These are phyloP conservation scores for Mycena pura DNA, from an alignment of 768 basidiomycete genomes.

Conservation along the genomic window DNA sequence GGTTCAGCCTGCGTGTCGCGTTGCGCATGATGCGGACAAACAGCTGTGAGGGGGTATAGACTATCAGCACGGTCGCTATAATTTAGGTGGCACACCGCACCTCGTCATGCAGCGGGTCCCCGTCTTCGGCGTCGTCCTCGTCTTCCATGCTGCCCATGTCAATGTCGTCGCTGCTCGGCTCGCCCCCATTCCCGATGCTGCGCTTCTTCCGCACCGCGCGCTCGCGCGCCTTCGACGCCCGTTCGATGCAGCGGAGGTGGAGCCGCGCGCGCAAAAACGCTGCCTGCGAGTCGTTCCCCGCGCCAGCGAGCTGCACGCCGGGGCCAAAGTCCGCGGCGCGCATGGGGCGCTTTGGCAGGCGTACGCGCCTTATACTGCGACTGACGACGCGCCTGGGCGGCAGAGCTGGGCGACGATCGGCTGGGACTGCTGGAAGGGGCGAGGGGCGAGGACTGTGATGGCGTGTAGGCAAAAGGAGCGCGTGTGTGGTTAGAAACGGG, in stretches of 20 bases:
- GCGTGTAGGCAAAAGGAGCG: too few species aligned
- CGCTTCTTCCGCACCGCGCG: constrained; percentile 47
- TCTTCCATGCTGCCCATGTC: constrained; percentile 57
- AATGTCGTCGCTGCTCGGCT: constrained; percentile 51
- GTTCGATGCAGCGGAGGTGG: constrained; percentile 65
- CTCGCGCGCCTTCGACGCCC: constrained; percentile 62
- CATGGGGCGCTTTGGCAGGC: constrained; percentile 30
- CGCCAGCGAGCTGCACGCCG: constrained; percentile 10
- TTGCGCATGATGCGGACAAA: constrained; percentile 22
- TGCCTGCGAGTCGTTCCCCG: constrained; percentile 55
- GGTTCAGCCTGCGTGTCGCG: constrained; percentile 14
- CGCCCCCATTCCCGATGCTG: constrained; percentile 56
- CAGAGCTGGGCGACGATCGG: constrained; percentile 50
- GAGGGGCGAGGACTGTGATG: too few species aligned
- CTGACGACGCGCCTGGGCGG: constrained; percentile 55
- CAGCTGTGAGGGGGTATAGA: background rate
- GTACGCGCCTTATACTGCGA: constrained; percentile 58
- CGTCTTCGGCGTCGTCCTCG: constrained; percentile 61
- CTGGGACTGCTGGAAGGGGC: too few species aligned
- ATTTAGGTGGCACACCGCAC: background rate
- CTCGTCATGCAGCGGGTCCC: constrained; percentile 3
- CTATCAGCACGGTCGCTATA: background rate
- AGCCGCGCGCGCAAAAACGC: constrained; percentile 65
- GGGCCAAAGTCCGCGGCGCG: constrained; percentile 18
- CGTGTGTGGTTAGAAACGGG: too few species aligned